A percentile compares a stretch with the other conserved stretches of the same genome.
Evolutionary conservation across 768 basidiomycete genomes (phyloP).

Genomic region (Nidula microcarpa): DNA sequence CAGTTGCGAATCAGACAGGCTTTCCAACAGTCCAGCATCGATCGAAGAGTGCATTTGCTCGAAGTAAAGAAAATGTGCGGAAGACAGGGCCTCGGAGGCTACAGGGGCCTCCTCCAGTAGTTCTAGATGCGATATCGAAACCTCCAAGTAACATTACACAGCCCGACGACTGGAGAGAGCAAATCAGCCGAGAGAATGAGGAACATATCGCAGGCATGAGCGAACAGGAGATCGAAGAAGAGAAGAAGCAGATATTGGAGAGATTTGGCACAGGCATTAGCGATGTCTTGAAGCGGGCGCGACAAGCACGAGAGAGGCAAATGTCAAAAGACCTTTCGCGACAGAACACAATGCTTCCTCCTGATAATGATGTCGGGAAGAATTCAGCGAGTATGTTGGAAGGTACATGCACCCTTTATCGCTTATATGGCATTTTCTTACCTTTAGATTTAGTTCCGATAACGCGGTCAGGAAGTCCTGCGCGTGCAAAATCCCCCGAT

Average conservation of each 20-base stretch:
- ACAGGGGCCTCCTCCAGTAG: slow-evolving; percentile 22
- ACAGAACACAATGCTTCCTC: background rate
- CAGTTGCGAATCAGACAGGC: slow-evolving; percentile 35
- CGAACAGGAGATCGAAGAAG: slow-evolving; percentile 64
- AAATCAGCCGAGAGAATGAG: slow-evolving; percentile 67
- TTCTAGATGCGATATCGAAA: slow-evolving; percentile 8
- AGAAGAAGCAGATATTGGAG: slow-evolving; percentile 62
- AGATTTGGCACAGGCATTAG: slow-evolving; percentile 67
- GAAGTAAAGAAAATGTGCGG: slow-evolving; percentile 37
- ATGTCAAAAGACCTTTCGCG: background rate
- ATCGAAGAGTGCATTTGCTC: slow-evolving; percentile 59
- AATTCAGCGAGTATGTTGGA: slow-evolving; percentile 8
- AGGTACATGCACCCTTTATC: slow-evolving; percentile 2
- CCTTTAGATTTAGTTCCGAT: slow-evolving; percentile 10
- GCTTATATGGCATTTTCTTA: background rate
- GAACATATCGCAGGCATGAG: slow-evolving; percentile 63
- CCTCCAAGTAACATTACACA: background rate
- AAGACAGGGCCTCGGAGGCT: slow-evolving; percentile 15
- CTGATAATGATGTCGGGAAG: background rate
- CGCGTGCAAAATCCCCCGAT: background rate
- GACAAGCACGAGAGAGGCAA: slow-evolving; percentile 35
- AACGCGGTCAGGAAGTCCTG: slow-evolving; percentile 1
- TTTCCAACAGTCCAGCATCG: slow-evolving; percentile 68
- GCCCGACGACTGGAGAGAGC: slow-evolving; percentile 44
- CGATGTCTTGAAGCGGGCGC: slow-evolving; percentile 56